Conservation (phyloP, 371 early-diverging fungal genomes). For the Mortierella sp. region DNA sequence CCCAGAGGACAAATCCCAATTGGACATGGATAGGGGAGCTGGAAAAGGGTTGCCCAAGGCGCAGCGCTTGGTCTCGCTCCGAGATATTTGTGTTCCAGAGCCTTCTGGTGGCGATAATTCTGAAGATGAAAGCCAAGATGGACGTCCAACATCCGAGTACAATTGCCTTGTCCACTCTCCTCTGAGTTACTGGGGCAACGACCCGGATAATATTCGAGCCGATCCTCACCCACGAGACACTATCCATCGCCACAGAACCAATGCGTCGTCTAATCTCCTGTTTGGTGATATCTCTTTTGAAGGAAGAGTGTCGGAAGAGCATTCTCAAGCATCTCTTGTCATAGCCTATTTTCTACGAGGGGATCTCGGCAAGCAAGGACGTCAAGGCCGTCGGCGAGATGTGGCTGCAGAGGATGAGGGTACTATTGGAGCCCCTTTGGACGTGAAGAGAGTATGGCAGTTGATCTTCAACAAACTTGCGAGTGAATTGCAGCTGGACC, state of each 20-base stretch:
- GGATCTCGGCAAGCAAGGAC: constrained; percentile 15
- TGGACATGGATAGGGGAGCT: not conserved
- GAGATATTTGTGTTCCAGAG: constrained; percentile 26
- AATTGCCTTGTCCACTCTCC: constrained; percentile 72
- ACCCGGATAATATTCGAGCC: not conserved
- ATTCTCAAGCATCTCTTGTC: constrained; percentile 19
- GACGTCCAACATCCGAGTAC: not conserved
- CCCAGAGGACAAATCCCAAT: constrained; percentile 9
- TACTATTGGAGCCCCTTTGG: constrained; percentile 6
- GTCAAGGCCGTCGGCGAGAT: not conserved
- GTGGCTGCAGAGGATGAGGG: not conserved
- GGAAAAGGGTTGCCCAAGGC: not conserved
- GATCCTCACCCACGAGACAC: constrained; percentile 1
- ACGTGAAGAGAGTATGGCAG: constrained; percentile 27
- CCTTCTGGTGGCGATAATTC: not conserved
- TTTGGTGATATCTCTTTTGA: constrained; percentile 23
- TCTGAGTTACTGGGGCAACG: constrained; percentile 14
- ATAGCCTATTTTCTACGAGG: constrained; percentile 44
- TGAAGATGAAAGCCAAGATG: not conserved
- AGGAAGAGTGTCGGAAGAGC: not conserved
- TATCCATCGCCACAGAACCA: constrained; percentile 1
- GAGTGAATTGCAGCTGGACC: constrained; percentile 26
- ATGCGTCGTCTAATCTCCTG: not conserved
- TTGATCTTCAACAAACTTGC: constrained; percentile 29
- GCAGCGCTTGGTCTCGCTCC: constrained; percentile 17